These are phyloP conservation scores for Raffaelea arxii DNA, from an alignment of 2,329 filamentous ascomycete species.

Conservation along the genomic window DNA sequence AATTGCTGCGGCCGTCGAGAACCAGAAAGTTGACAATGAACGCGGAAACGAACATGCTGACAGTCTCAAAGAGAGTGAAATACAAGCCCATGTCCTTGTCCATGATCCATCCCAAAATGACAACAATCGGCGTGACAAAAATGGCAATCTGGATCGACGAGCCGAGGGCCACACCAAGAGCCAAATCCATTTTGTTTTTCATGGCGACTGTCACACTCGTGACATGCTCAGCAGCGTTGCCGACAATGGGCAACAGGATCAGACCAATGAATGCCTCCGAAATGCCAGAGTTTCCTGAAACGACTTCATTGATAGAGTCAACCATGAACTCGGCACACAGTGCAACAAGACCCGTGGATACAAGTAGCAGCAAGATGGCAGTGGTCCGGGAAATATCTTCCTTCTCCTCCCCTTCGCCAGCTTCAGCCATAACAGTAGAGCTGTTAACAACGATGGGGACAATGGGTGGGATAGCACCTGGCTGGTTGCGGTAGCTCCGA, in stretches of 20 bases:
- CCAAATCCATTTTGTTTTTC: constrained; percentile 53
- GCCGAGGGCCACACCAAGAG: constrained; percentile 50
- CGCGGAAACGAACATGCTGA: constrained; percentile 60
- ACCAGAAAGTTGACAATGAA: constrained; percentile 70
- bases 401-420: constrained; percentile 18
- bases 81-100: constrained; percentile 51
- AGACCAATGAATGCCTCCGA: constrained; percentile 51
- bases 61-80: constrained; percentile 67
- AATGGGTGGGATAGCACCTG: constrained; percentile 19
- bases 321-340: constrained; percentile 54
- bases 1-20: constrained; percentile 60
- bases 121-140: constrained; percentile 50
- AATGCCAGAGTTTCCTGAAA: constrained; percentile 31
- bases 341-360: constrained; percentile 46
- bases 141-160: constrained; percentile 53
- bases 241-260: constrained; percentile 52
- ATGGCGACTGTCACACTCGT: constrained; percentile 49
- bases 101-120: constrained; percentile 50
- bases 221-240: constrained; percentile 55
- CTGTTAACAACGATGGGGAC: constrained; percentile 21
- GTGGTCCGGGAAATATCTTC: constrained; percentile 29
- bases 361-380: constrained; percentile 40
- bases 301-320: constrained; percentile 46
- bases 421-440: constrained; percentile 7
- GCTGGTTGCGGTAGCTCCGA: constrained; percentile 13